phyloP scores from a whole-genome alignment of 176 grass and related monocot genomes.

The Paspalum vaginatum region DNA sequence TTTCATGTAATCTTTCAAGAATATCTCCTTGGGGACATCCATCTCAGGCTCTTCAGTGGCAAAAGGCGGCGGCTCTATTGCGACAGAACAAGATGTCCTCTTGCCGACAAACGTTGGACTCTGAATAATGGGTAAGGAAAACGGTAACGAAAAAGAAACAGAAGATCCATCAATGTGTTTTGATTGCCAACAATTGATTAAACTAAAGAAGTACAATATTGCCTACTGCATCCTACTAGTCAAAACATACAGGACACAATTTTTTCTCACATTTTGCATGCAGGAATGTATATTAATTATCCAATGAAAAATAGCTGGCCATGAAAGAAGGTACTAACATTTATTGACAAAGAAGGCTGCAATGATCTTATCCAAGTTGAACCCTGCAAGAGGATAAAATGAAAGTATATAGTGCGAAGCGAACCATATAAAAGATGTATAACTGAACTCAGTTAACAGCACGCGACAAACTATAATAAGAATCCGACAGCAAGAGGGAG shows the following conservation, averaged over 20 bases:
- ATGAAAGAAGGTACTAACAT: slow-evolving; percentile 53
- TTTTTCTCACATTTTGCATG: background rate
- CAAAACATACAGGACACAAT: background rate
- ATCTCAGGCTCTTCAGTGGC: slow-evolving; percentile 70
- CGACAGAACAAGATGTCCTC: slow-evolving; percentile 77
- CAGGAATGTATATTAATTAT: background rate
- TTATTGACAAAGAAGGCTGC: slow-evolving; percentile 33
- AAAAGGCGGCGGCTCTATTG: slow-evolving; percentile 66
- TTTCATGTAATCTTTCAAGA: slow-evolving; percentile 94
- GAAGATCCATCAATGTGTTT: background rate
- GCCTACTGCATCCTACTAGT: background rate
- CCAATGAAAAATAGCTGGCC: slow-evolving; percentile 6
- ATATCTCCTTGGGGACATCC: slow-evolving; percentile 89
- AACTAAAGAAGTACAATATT: background rate
- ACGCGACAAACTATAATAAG: slow-evolving; percentile 4
- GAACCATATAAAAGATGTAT: background rate
- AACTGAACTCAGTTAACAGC: background rate
- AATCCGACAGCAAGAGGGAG: slow-evolving; percentile 27
- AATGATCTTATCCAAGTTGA: slow-evolving; percentile 50
- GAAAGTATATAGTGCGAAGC: slow-evolving; percentile 21
- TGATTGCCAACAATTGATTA: background rate
- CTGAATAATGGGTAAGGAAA: slow-evolving; percentile 46
- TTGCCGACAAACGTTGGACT: slow-evolving; percentile 55
- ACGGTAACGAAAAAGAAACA: background rate
- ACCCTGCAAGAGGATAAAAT: slow-evolving; percentile 49